These are phyloP conservation scores for Juncus effusus DNA, from an alignment of 176 grass and related monocot species.

Conservation along the genomic window DNA sequence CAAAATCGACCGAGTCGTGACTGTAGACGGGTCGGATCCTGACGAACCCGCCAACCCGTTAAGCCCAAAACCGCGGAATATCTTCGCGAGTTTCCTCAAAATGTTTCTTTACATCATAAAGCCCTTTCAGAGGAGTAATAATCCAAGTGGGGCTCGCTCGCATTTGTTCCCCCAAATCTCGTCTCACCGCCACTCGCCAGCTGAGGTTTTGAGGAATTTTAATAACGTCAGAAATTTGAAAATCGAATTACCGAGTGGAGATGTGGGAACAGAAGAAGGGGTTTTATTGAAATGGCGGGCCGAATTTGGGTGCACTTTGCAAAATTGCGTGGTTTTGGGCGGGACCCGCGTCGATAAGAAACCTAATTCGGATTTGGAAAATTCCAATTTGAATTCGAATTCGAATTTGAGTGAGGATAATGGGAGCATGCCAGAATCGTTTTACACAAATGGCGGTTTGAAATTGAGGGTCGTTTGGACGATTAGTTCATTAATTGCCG, in stretches of 20 bases:
- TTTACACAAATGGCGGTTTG: constrained; percentile 83
- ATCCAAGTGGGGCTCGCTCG: constrained; percentile 14
- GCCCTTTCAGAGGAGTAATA: constrained; percentile 50
- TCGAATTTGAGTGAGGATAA: constrained; percentile 37
- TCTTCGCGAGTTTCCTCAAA: constrained; percentile 60
- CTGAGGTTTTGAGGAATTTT: constrained; percentile 62
- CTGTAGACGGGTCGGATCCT: constrained; percentile 42
- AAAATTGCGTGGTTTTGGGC: constrained; percentile 74
- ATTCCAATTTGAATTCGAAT: constrained; percentile 19
- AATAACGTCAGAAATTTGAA: constrained; percentile 56
- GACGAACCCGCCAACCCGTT: constrained; percentile 49
- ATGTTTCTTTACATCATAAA: constrained; percentile 54
- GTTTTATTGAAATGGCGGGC: constrained; percentile 73
- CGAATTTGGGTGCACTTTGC: constrained; percentile 68
- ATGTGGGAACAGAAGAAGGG: constrained; percentile 64
- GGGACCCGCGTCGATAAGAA: constrained; percentile 51
- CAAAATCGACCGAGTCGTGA: constrained; percentile 66
- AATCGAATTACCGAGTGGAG: constrained; percentile 60
- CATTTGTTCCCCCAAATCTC: constrained; percentile 55
- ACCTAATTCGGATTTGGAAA: constrained; percentile 1
- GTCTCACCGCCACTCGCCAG: constrained; percentile 57
- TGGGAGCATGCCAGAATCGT: constrained; percentile 85
- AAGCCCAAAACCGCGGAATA: constrained; percentile 35
- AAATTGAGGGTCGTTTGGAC: constrained; percentile 93
- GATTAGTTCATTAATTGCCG: constrained; percentile 79